phyloP scores from a whole-genome alignment of 1,139 yeast species.

The Citeromyces siamensis region DNA sequence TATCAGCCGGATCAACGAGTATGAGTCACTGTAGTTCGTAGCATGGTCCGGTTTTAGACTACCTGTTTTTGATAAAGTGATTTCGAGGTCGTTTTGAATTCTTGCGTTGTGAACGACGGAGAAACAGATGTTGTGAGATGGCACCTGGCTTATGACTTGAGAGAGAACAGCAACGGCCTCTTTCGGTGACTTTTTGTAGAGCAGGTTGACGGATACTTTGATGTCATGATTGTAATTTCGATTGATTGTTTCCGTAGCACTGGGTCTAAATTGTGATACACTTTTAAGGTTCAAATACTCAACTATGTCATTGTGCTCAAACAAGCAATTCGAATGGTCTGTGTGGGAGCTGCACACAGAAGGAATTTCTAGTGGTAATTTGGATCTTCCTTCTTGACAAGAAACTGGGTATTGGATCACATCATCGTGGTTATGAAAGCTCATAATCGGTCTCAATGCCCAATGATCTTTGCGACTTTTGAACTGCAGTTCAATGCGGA shows the following conservation, averaged over 20 bases:
- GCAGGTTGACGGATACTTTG: too few species aligned
- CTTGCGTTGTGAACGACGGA: background rate
- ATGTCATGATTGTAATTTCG: too few species aligned
- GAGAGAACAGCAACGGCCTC: too few species aligned
- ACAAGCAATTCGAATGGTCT: slow-evolving; percentile 7
- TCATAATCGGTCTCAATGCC: slow-evolving; percentile 12
- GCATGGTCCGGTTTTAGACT: background rate
- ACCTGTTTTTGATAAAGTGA: background rate
- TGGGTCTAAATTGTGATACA: too few species aligned
- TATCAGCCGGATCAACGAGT: too few species aligned
- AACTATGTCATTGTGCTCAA: too few species aligned
- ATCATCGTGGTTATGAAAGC: slow-evolving; percentile 10
- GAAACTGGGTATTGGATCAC: slow-evolving; percentile 7
- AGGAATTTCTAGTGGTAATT: background rate
- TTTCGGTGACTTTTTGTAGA: too few species aligned
- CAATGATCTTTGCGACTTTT: slow-evolving; percentile 12
- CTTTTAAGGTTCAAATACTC: too few species aligned
- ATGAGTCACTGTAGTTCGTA: too few species aligned
- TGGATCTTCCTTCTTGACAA: background rate
- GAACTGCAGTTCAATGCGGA: slow-evolving; percentile 13
- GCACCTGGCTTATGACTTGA: background rate
- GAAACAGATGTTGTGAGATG: background rate
- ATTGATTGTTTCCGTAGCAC: too few species aligned
- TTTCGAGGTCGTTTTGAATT: background rate
- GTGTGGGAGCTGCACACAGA: slow-evolving; percentile 2